Evolutionary conservation across 257 asterid species (phyloP).

Genomic region (Jacaranda copaia): DNA sequence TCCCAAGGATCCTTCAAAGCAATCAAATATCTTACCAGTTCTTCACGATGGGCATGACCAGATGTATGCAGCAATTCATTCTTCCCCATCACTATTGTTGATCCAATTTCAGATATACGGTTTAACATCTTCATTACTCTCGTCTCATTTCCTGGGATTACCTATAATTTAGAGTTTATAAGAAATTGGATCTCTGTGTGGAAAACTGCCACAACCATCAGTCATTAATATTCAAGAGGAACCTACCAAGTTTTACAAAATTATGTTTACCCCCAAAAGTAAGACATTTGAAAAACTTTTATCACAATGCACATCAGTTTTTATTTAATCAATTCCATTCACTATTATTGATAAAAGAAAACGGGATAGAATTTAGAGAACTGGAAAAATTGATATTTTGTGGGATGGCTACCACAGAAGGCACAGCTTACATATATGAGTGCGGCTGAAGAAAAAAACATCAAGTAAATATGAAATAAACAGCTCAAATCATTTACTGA

Average conservation of each 20-base stretch:
- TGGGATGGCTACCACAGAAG: background rate
- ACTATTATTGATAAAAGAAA: background rate
- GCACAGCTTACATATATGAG: background rate
- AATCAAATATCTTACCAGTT: slow-evolving; percentile 70
- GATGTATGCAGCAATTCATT: slow-evolving; percentile 91
- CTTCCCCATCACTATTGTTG: slow-evolving; percentile 94
- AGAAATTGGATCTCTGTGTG: slow-evolving; percentile 26
- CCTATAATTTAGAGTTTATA: slow-evolving; percentile 57
- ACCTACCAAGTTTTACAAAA: slow-evolving; percentile 10
- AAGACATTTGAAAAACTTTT: background rate
- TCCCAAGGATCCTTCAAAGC: slow-evolving; percentile 27
- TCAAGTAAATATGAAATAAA: background rate
- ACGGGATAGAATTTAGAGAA: background rate
- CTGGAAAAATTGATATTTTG: background rate
- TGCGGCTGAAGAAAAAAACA: background rate
- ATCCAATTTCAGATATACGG: slow-evolving; percentile 92
- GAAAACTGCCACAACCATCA: slow-evolving; percentile 29
- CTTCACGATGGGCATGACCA: slow-evolving; percentile 98
- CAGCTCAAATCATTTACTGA: background rate
- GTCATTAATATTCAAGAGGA: slow-evolving; percentile 10
- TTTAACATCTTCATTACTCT: slow-evolving; percentile 97
- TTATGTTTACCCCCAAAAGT: slow-evolving; percentile 2
- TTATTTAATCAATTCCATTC: background rate
- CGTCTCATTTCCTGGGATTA: slow-evolving; percentile 97
- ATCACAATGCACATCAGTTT: background rate